phyloP scores from a whole-genome alignment of 2,329 filamentous ascomycete genomes.

The Paecilomyces formosus region DNA sequence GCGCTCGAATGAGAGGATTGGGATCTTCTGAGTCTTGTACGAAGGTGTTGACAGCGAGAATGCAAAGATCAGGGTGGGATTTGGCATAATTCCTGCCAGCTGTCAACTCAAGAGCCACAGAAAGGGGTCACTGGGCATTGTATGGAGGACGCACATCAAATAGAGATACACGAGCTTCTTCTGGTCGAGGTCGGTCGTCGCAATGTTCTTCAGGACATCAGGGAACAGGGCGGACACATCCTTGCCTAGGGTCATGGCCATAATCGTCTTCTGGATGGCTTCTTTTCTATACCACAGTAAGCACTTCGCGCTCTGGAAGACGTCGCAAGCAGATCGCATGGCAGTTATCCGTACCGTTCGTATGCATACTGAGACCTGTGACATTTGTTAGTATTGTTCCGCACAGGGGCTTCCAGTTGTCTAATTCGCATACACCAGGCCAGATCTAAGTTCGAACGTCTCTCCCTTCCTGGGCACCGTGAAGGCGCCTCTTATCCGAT shows the following conservation, averaged over 20 bases:
- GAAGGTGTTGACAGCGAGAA: conserved; percentile 97
- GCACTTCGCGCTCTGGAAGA: conserved; percentile 6
- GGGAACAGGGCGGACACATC: conserved; percentile 96
- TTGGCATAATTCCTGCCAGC: conserved; percentile 88
- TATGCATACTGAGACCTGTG: conserved; percentile 92
- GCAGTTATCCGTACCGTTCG: conserved; percentile 56
- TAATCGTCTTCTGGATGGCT: conserved; percentile 98
- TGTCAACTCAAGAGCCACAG: neutral
- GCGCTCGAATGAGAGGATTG: conserved; percentile 86
- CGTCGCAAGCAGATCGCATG: conserved; percentile 1
- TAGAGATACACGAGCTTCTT: conserved; percentile 99
- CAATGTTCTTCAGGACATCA: conserved; percentile 98
- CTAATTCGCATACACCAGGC: conserved; percentile 56
- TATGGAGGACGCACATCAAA: conserved; percentile 68
- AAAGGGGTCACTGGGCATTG: neutral
- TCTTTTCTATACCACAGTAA: conserved; percentile 61
- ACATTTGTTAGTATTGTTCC: conserved; percentile 22
- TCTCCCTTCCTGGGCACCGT: conserved; percentile 91
- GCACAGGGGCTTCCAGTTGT: conserved; percentile 1
- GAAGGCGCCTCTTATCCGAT: conserved; percentile 90
- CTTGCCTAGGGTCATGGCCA: conserved; percentile 99
- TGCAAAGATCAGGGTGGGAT: conserved; percentile 96
- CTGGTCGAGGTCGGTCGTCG: conserved; percentile 87
- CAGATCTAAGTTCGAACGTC: conserved; percentile 93
- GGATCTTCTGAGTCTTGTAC: conserved; percentile 98